Evolutionary conservation across 2,329 filamentous ascomycete genomes (phyloP).

Genomic region (Penicillium italicum): DNA sequence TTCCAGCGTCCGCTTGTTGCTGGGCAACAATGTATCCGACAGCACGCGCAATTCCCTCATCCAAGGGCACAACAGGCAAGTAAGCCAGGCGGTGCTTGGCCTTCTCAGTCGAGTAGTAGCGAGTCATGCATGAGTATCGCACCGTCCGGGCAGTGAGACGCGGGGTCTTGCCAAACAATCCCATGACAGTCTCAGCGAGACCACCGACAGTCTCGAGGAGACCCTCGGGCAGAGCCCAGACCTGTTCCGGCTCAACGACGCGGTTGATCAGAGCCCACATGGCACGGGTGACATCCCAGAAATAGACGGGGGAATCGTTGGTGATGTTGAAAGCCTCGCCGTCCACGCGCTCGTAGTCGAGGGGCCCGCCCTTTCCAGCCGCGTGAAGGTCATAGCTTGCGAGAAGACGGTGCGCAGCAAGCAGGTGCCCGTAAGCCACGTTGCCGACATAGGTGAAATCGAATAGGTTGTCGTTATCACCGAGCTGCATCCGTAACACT

Average conservation of each 20-base stretch:
- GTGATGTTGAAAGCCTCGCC: constrained; percentile 89
- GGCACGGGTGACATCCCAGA: constrained; percentile 81
- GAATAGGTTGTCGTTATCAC: constrained; percentile 66
- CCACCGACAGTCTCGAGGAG: constrained; percentile 41
- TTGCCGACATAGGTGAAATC: constrained; percentile 70
- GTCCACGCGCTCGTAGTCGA: constrained; percentile 70
- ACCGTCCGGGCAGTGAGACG: constrained; percentile 44
- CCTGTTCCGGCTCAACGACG: constrained; percentile 42
- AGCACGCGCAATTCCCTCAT: constrained; percentile 48
- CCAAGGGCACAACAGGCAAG: constrained; percentile 42
- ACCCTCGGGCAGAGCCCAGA: constrained; percentile 42
- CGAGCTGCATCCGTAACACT: constrained; percentile 75
- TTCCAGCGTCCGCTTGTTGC: constrained; percentile 32
- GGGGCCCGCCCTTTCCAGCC: constrained; percentile 54
- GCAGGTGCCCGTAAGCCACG: constrained; percentile 73
- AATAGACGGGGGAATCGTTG: constrained; percentile 83
- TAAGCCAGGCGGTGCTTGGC: constrained; percentile 47
- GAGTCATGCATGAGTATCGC: constrained; percentile 48
- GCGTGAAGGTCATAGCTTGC: constrained; percentile 49
- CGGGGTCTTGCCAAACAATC: constrained; percentile 45
- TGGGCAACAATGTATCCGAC: constrained; percentile 42
- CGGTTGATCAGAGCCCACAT: constrained; percentile 62
- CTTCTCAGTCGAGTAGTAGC: constrained; percentile 48
- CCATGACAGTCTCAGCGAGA: constrained; percentile 42
- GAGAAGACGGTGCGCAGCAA: constrained; percentile 72